phyloP scores from a whole-genome alignment of 495 filamentous ascomycete species.

The Lophiostoma macrostomum region DNA sequence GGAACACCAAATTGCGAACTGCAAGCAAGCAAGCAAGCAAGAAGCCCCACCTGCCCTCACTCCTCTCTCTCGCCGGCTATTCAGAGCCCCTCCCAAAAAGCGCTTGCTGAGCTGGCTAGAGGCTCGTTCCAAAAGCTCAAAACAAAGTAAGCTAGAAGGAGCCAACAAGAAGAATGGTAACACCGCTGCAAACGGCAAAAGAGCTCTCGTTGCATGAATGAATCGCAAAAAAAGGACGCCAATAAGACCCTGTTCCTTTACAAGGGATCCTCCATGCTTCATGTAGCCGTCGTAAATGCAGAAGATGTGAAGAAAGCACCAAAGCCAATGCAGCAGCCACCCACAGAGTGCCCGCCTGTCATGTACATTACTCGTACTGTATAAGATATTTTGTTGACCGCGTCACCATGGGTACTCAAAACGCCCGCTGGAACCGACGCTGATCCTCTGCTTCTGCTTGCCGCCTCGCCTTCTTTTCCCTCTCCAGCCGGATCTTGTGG shows the following conservation, averaged over 20 bases:
- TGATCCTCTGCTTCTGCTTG: slow-evolving; percentile 22
- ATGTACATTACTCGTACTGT: slow-evolving; percentile 7
- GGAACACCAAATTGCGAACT: no score
- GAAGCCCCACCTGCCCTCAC: no score
- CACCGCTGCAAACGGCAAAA: neutral
- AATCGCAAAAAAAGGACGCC: slow-evolving; percentile 17
- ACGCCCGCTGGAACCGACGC: no score
- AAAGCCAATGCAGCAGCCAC: neutral
- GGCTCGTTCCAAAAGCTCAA: no score
- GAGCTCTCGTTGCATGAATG: slow-evolving; percentile 4
- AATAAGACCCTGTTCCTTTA: slow-evolving; percentile 4
- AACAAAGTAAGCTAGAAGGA: neutral
- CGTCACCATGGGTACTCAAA: no score
- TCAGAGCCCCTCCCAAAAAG: no score
- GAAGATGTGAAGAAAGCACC: slow-evolving; percentile 22
- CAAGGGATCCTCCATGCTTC: slow-evolving; percentile 24
- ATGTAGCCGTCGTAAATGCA: slow-evolving; percentile 31
- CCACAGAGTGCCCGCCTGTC: slow-evolving; percentile 1
- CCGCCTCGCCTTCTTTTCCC: slow-evolving; percentile 24
- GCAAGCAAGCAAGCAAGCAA: no score
- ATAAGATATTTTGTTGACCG: no score
- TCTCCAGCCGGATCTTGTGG: slow-evolving; percentile 29
- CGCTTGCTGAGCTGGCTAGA: no score
- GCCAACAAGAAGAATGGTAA: neutral
- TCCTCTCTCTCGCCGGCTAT: no score